phyloP scores from a whole-genome alignment of 768 basidiomycete genomes.

The Termitomyces heimii region DNA sequence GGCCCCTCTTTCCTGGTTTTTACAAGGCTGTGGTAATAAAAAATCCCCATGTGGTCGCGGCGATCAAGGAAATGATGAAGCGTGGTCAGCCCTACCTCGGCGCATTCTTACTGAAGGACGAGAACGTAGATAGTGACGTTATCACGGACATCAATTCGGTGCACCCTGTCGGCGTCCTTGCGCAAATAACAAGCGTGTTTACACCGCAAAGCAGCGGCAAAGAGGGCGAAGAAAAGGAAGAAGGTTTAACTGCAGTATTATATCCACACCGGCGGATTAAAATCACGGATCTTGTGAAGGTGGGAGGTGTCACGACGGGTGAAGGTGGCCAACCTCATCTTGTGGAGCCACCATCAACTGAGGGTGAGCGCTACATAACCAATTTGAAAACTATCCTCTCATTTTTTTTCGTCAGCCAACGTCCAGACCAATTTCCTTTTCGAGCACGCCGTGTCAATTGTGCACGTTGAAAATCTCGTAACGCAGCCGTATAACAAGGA shows the following conservation, averaged over 20 bases:
- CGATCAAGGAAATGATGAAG: conserved; percentile 95
- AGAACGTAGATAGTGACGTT: conserved; percentile 86
- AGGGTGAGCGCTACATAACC: conserved; percentile 10
- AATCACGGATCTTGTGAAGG: conserved; percentile 82
- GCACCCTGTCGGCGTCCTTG: conserved; percentile 92
- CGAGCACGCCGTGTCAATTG: conserved; percentile 78
- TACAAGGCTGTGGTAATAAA: conserved; percentile 96
- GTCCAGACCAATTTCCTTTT: conserved; percentile 84
- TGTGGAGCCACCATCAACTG: conserved; percentile 38
- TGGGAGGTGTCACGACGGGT: conserved; percentile 38
- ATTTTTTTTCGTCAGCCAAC: conserved; percentile 35
- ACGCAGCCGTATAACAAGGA: conserved; percentile 87
- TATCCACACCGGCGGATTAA: conserved; percentile 90
- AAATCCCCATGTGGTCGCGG: conserved; percentile 85
- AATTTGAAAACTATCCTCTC: not conserved
- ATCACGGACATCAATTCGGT: conserved; percentile 86
- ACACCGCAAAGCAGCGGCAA: conserved; percentile 40
- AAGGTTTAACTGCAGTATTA: conserved; percentile 89
- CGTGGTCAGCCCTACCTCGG: conserved; percentile 97
- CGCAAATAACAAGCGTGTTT: conserved; percentile 94
- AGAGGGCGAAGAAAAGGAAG: conserved; percentile 65
- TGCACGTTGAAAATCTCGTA: conserved; percentile 77
- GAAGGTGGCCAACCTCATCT: conserved; percentile 38
- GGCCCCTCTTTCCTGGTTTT: conserved; percentile 94
- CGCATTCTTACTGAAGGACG: conserved; percentile 94